Evolutionary conservation across 805 yeast genomes (phyloP), one percentile per base, ranked within the genome.

Genomic region (Kregervanrija fluxuum): DNA sequence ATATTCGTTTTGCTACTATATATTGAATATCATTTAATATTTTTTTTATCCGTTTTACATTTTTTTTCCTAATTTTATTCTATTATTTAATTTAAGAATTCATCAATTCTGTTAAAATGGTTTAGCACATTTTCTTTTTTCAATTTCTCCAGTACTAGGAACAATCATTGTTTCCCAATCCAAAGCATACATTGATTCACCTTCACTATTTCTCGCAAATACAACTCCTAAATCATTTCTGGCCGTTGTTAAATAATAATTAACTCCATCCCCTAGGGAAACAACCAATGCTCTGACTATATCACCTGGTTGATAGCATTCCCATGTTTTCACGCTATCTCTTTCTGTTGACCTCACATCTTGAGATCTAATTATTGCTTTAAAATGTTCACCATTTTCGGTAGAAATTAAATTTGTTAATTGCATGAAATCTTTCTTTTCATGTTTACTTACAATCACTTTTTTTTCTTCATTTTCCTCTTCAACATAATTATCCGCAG

Each of bases 91-190:
- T 9, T 10, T 14, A 22, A 22, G 17, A 37, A 11, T 16, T 37
- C 10, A 38, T n/a, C 16, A n/a, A 8, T 10, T 11, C 11, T 33
- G 17, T 56, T 53, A 71, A 54, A 79, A 85, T 11, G 96, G 95
- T 60, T 87, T 89, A 3, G 99, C 99, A 66, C 95, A 87, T 63
- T 93, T 93, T 47, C 99, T 74, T 53, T 70, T 69, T 55, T 89
- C 97, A 11, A 78, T 64, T 9, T 73, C 75, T 1, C 96, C 96
- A 2, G 90, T 79, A 22, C 64, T 68, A 2, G 88, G 81, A 49
- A 85, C 79, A 31, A 83, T 73, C 98, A 95, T 93, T 11, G 88
- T 85, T 65, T 88, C 90, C 97, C 98, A 93, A 64, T 93, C 98
- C 37, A 88, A 65, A 2, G 99, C 95, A 54, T 81, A 83, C 87